These are phyloP conservation scores for Colletotrichum neosansevieriae DNA, from an alignment of 2,329 filamentous ascomycete genomes.

Conservation along the genomic window DNA sequence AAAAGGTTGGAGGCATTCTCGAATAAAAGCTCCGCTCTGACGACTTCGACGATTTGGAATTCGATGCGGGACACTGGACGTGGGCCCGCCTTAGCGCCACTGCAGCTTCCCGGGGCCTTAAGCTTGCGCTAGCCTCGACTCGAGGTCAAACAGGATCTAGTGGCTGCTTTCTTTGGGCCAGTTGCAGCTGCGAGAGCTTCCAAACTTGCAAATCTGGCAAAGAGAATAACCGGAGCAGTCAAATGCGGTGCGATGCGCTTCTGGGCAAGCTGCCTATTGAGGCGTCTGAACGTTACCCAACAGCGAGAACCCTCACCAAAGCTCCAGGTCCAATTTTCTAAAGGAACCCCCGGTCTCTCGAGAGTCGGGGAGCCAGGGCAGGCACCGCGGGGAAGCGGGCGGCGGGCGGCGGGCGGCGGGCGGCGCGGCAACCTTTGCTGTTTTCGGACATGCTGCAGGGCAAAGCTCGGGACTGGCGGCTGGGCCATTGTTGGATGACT, in stretches of 20 bases:
- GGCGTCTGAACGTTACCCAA: constrained; percentile 17
- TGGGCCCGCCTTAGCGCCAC: constrained; percentile 25
- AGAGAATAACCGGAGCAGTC: constrained; percentile 10
- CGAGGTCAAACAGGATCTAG: constrained; percentile 13
- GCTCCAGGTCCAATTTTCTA: neutral
- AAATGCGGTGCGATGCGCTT: constrained; percentile 11
- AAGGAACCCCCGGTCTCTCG: constrained; percentile 3
- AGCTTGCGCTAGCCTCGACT: constrained; percentile 17
- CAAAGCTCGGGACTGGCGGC: neutral
- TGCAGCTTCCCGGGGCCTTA: constrained; percentile 32
- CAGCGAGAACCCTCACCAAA: neutral
- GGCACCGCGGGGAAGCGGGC: constrained; percentile 10
- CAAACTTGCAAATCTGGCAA: constrained; percentile 20
- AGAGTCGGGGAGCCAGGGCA: constrained; percentile 18
- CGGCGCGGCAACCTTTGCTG: neutral
- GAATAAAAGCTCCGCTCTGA: constrained; percentile 20
- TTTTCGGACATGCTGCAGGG: neutral
- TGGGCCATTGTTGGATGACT: constrained; percentile 11
- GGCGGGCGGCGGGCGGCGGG: neutral
- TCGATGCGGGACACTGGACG: constrained; percentile 21
- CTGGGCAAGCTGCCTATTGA: neutral
- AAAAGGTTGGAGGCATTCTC: constrained; percentile 10
- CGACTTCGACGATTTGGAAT: constrained; percentile 38
- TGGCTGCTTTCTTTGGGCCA: constrained; percentile 7
- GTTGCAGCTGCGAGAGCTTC: neutral